Evolutionary conservation across 805 yeast genomes (phyloP), one percentile per base, ranked within the genome.

Genomic region (Candida peoriensis): DNA sequence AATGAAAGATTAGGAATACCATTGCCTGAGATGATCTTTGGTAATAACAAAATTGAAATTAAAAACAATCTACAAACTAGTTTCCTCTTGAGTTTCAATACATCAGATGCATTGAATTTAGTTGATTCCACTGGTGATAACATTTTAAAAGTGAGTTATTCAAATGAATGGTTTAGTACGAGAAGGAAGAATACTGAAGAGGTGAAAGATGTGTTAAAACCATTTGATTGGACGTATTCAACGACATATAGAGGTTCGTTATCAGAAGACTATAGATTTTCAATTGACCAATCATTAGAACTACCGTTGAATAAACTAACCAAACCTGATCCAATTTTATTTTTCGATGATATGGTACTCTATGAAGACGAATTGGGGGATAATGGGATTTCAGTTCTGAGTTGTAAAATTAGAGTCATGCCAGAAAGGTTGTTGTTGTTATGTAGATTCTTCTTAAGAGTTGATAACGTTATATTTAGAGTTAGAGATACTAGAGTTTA

Each of bases 301-400:
- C 74, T 90, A 10, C 98, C 98, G 0, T 47, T 85, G 14, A 76
- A 77, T 11, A 77, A 79, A 52, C 66, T 93, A 25, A 65, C 75
- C 23, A 64, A 69, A 38, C 87, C 81, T 6, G 96, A 87, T 50
- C 95, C 95, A 2, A 93, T 93, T 28, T 54, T 87, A 36, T 88
- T 85, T 57, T 93, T 76, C 53, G 97, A 88, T 54, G 97, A 90
- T 48, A 76, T 87, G 66, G 76, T 85, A 6, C 63, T 93, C 21
- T 93, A 75, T 55, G 99, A 93, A 55, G 99, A 93, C 53, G 99
- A 93, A 56, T 66, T 93, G 36, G 97, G 95, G 4, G 99, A 93
- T 57, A 93, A 90, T 57, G 99, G 99, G 7, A 82, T 87, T 13
- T 76, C 94, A 0, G 72, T 85, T 36, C 61, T 85, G 36, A 76